Conservation (phyloP, 129 eudicot species). For the Centaurea solstitialis region DNA sequence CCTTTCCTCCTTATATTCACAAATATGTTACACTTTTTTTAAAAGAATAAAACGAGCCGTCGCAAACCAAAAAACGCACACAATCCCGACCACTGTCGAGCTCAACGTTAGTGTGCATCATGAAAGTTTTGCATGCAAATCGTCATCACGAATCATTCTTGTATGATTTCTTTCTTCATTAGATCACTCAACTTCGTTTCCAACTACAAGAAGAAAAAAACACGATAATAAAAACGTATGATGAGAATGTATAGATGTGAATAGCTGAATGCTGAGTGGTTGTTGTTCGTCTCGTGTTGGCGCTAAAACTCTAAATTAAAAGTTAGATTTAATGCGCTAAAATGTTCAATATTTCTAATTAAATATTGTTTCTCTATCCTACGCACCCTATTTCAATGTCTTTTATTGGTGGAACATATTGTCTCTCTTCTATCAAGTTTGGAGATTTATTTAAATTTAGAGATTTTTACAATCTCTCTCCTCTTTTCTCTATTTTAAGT, state of each 20-base stretch:
- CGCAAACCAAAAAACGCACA: not conserved
- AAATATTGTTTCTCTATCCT: no score
- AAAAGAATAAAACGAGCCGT: constrained; percentile 23
- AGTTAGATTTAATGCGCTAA: no score
- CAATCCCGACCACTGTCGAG: not conserved
- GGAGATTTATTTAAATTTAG: no score
- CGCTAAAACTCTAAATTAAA: no score
- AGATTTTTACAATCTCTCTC: no score
- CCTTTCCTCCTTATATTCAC: constrained; percentile 30
- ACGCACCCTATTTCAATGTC: no score
- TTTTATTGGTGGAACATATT: no score
- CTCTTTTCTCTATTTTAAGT: no score
- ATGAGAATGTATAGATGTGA: no score
- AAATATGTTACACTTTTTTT: constrained; percentile 25
- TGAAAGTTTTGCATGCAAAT: not conserved
- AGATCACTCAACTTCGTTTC: constrained; percentile 51
- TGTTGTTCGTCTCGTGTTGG: not conserved
- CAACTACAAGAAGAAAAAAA: constrained; percentile 39
- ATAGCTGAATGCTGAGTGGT: not conserved
- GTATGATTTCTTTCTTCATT: constrained; percentile 39
- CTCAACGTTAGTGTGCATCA: not conserved
- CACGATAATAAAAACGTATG: not conserved
- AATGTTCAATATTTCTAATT: no score
- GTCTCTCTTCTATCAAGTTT: no score
- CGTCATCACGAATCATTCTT: constrained; percentile 16